Conservation (phyloP, 2,329 filamentous ascomycete species). For the Grosmannia penicillata region DNA sequence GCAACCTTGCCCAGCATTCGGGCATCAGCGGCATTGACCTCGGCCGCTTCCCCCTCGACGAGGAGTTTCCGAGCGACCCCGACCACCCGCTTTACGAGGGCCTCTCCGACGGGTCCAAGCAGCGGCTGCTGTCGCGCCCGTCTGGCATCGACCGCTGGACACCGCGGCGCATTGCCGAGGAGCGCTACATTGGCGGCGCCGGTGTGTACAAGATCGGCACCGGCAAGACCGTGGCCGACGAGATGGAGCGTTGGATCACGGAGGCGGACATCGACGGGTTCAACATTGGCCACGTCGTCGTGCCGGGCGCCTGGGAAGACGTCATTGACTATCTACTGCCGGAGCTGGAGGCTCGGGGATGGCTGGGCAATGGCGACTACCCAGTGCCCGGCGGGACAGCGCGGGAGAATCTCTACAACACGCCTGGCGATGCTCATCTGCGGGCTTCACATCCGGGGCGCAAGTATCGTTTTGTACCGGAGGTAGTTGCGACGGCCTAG, state of each 20-base stretch:
- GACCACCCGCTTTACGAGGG: background rate
- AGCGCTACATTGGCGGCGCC: slow-evolving; percentile 10
- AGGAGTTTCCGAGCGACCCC: slow-evolving; percentile 7
- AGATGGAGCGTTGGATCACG: slow-evolving; percentile 50
- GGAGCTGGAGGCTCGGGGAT: too few relatives aligned
- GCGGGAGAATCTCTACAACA: too few relatives aligned
- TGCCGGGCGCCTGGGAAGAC: slow-evolving; percentile 49
- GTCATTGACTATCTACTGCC: slow-evolving; percentile 49
- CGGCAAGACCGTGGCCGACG: slow-evolving; percentile 48
- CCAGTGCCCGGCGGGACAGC: too few relatives aligned
- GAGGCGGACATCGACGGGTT: slow-evolving; percentile 63
- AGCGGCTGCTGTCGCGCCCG: background rate
- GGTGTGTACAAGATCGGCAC: slow-evolving; percentile 39
- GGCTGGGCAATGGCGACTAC: too few relatives aligned
- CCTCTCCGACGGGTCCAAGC: slow-evolving; percentile 2
- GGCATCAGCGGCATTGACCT: slow-evolving; percentile 15
- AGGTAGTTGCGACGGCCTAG: too few relatives aligned
- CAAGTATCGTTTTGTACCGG: too few relatives aligned
- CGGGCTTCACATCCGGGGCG: too few relatives aligned
- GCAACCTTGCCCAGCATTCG: slow-evolving; percentile 13
- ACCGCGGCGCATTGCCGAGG: slow-evolving; percentile 9
- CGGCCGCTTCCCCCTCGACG: slow-evolving; percentile 11
- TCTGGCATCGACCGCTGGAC: slow-evolving; percentile 8
- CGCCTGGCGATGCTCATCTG: too few relatives aligned
- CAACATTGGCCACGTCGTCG: slow-evolving; percentile 36